phyloP scores from a whole-genome alignment of 2,329 filamentous ascomycete genomes.

The Fusarium succisae region DNA sequence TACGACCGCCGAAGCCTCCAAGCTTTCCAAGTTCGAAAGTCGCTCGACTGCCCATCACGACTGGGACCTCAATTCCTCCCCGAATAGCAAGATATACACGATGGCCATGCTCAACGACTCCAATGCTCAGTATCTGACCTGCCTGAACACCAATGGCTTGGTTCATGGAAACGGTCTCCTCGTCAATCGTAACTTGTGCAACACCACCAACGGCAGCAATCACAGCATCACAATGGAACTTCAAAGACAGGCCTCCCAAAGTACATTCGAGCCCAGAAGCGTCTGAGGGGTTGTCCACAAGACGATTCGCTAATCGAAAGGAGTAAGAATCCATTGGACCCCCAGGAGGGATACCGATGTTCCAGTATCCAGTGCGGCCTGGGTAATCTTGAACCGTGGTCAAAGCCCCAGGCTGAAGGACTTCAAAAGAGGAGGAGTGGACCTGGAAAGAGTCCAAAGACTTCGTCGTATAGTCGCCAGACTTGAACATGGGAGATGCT shows the following conservation, averaged over 20 bases:
- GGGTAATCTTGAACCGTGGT: conserved; percentile 55
- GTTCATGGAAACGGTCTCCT: conserved; percentile 27
- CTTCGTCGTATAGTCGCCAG: conserved; percentile 47
- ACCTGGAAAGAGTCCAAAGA: conserved; percentile 46
- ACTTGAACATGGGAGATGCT: conserved; percentile 40
- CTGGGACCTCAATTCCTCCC: conserved; percentile 48
- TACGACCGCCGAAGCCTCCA: conserved; percentile 48
- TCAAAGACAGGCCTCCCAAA: conserved; percentile 46
- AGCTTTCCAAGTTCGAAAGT: conserved; percentile 48
- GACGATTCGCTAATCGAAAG: conserved; percentile 47
- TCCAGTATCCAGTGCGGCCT: conserved; percentile 50
- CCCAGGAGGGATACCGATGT: conserved; percentile 51
- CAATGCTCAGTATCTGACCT: conserved; percentile 43
- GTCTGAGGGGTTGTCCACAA: conserved; percentile 46
- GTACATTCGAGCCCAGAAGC: conserved; percentile 50
- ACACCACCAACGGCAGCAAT: conserved; percentile 48
- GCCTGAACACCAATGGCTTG: conserved; percentile 35
- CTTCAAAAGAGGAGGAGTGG: conserved; percentile 45
- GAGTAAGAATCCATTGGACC: conserved; percentile 55
- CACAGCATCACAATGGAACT: conserved; percentile 46
- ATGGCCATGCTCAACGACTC: conserved; percentile 42
- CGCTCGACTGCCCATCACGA: conserved; percentile 46
- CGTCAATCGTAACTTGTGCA: conserved; percentile 41
- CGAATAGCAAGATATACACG: conserved; percentile 49
- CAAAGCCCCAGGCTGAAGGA: conserved; percentile 48